These are phyloP conservation scores for Jatropha podagrica DNA, from an alignment of 441 rosid species.

Conservation along the genomic window DNA sequence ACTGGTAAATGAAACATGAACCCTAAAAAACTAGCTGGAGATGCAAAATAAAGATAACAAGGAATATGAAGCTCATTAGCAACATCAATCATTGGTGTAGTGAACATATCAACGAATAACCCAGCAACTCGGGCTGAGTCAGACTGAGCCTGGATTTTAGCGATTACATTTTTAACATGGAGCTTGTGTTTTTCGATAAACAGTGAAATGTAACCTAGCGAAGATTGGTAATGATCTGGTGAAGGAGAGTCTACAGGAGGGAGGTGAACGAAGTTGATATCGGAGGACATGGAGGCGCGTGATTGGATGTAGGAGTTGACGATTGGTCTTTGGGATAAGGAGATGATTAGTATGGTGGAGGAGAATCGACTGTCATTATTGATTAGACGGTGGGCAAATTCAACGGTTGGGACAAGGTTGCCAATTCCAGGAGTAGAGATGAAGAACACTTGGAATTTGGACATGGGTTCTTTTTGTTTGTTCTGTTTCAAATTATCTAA, in stretches of 20 bases:
- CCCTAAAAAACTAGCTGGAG: constrained; percentile 30
- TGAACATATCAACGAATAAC: constrained; percentile 36
- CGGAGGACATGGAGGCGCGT: neutral
- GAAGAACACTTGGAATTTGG: neutral
- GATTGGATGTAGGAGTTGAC: constrained; percentile 11
- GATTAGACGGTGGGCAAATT: constrained; percentile 1
- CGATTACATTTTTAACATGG: constrained; percentile 20
- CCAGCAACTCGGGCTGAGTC: constrained; percentile 24
- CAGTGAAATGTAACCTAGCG: neutral
- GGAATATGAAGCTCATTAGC: constrained; percentile 30
- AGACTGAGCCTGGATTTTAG: neutral
- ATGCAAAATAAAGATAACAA: constrained; percentile 28
- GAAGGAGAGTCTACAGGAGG: constrained; percentile 12
- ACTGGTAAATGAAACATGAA: constrained; percentile 26
- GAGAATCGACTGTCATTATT: constrained; percentile 32
- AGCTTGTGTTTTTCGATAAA: constrained; percentile 23
- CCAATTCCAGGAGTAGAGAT: constrained; percentile 9
- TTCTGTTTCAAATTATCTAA: neutral
- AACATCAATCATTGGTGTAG: constrained; percentile 33
- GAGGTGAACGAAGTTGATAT: constrained; percentile 30
- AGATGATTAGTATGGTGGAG: constrained; percentile 34
- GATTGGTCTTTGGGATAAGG: constrained; percentile 13
- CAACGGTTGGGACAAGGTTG: constrained; percentile 6
- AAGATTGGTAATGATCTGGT: neutral
- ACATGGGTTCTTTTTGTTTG: neutral